phyloP scores from a whole-genome alignment of 2,329 filamentous ascomycete species.

The Ceratocystiopsis minuta region DNA sequence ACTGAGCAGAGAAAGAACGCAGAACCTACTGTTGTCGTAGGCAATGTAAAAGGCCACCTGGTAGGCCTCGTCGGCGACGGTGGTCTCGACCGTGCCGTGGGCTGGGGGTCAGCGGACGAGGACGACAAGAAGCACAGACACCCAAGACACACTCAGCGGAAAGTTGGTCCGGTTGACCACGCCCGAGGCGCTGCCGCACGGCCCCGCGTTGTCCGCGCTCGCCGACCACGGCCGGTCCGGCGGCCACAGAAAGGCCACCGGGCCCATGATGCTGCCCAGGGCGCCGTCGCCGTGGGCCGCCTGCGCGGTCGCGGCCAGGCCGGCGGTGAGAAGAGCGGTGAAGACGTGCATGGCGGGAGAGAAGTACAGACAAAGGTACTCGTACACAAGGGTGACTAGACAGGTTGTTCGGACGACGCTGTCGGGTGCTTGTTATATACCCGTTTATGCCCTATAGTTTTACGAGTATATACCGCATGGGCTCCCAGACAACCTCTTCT shows the following conservation, averaged over 20 bases:
- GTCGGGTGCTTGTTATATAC: too few species aligned
- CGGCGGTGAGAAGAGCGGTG: not conserved
- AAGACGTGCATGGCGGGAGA: slow-evolving; percentile 6
- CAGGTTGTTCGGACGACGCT: too few species aligned
- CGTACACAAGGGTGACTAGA: too few species aligned
- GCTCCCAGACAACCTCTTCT: too few species aligned
- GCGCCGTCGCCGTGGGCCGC: slow-evolving; percentile 12
- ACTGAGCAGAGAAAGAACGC: rapidly evolving
- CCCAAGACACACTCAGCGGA: slow-evolving; percentile 22
- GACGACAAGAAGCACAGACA: not conserved
- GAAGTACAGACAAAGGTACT: too few species aligned
- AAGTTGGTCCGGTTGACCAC: slow-evolving; percentile 29
- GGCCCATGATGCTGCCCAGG: slow-evolving; percentile 26
- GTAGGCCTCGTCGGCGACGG: slow-evolving; percentile 10
- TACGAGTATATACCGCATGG: too few species aligned
- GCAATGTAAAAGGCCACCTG: slow-evolving; percentile 9
- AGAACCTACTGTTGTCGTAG: slow-evolving; percentile 19
- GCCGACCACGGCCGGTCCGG: slow-evolving; percentile 30
- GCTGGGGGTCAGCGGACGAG: slow-evolving; percentile 1
- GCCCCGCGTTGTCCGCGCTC: slow-evolving; percentile 29
- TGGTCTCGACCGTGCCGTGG: slow-evolving; percentile 7
- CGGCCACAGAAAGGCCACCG: slow-evolving; percentile 38
- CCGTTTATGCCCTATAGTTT: too few species aligned
- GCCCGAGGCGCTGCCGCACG: slow-evolving; percentile 29
- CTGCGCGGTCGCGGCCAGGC: not conserved